Evolutionary conservation across 192 early-diverging fungal species (phyloP).

Genomic region (Dissophora ornata): DNA sequence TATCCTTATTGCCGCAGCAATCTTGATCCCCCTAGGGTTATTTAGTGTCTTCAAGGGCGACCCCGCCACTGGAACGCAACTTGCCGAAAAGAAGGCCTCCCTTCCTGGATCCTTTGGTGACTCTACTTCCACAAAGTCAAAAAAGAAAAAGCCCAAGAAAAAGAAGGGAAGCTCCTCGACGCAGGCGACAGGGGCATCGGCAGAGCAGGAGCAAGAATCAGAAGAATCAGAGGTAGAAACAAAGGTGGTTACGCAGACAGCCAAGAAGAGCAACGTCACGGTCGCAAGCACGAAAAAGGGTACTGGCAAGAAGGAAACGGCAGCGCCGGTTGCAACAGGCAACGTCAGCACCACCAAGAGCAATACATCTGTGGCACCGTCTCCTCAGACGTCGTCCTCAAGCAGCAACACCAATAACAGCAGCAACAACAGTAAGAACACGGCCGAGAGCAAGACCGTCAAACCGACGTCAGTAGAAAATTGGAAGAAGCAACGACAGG

Average conservation of each 20-base stretch:
- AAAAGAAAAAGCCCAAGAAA: slow-evolving; percentile 53
- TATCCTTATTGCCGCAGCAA: slow-evolving; percentile 32
- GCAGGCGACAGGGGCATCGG: background rate
- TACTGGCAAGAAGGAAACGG: background rate
- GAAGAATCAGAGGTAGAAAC: slow-evolving; percentile 36
- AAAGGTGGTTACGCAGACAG: slow-evolving; percentile 4
- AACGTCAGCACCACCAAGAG: slow-evolving; percentile 7
- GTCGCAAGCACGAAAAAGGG: slow-evolving; percentile 10
- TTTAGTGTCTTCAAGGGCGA: slow-evolving; percentile 39
- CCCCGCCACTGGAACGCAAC: background rate
- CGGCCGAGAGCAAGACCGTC: background rate
- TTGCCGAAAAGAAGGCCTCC: slow-evolving; percentile 14
- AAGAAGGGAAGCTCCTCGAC: slow-evolving; percentile 13
- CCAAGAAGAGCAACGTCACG: slow-evolving; percentile 14
- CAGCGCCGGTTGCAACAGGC: background rate
- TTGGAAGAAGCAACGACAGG: slow-evolving; percentile 39
- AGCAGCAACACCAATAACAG: background rate
- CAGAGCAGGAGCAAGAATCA: slow-evolving; percentile 18
- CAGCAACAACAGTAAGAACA: background rate
- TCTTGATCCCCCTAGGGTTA: slow-evolving; percentile 38
- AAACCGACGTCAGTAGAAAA: slow-evolving; percentile 38
- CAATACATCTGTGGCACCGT: background rate
- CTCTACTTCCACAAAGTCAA: slow-evolving; percentile 26
- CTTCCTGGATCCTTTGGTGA: slow-evolving; percentile 36
- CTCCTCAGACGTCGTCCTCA: background rate